phyloP scores from a whole-genome alignment of 1,284 basidiomycete species.

The Anthracocystis walkeri region DNA sequence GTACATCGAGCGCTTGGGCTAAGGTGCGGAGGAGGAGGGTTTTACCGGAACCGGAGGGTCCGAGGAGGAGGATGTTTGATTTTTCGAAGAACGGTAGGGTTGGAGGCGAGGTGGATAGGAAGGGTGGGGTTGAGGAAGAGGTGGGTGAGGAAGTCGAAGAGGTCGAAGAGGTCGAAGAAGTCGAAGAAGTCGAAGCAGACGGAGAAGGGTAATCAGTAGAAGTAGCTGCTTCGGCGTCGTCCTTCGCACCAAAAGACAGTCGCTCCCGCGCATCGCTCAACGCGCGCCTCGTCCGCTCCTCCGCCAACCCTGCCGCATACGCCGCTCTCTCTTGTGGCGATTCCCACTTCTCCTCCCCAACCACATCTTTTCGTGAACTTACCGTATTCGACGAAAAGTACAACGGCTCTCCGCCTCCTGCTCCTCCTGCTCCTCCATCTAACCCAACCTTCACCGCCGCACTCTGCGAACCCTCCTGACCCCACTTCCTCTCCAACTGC shows the following conservation, averaged over 20 bases:
- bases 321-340: conserved; percentile 30
- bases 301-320: conserved; percentile 18
- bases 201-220: neutral
- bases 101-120: conserved; percentile 23
- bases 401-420: conserved; percentile 12
- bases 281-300: conserved; percentile 35
- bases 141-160: neutral
- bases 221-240: neutral
- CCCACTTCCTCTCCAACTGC: conserved; percentile 2
- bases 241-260: conserved; percentile 1
- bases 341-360: conserved; percentile 23
- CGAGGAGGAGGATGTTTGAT: conserved; percentile 85
- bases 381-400: conserved; percentile 38
- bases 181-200: neutral
- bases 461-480: neutral
- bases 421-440: conserved; percentile 8
- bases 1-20: conserved; percentile 52
- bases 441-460: too few relatives aligned
- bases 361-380: too few relatives aligned
- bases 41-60: conserved; percentile 74
- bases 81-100: conserved; percentile 75
- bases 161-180: neutral
- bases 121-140: neutral
- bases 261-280: conserved; percentile 21
- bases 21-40: conserved; percentile 54